A percentile compares a stretch with the other conserved stretches of the same genome.
phyloP scores from a whole-genome alignment of 805 yeast species.

The Saturnispora bothae region DNA sequence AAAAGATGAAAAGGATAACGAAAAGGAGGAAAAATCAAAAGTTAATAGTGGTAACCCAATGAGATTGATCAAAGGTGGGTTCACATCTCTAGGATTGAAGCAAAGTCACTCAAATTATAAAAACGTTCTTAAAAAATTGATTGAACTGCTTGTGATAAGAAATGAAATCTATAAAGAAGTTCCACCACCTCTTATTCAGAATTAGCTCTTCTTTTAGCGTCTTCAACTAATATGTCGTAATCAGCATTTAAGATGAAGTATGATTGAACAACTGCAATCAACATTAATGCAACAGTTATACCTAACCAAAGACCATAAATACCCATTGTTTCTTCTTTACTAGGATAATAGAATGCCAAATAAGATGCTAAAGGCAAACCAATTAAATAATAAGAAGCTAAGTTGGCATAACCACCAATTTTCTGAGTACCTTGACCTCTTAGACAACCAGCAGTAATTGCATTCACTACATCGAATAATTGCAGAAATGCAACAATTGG shows the following conservation, averaged over 20 bases:
- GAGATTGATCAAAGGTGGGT: slow-evolving; percentile 21
- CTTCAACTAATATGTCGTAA: slow-evolving; percentile 40
- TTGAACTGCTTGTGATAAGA: slow-evolving; percentile 12
- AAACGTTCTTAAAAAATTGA: slow-evolving; percentile 7
- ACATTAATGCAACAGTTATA: slow-evolving; percentile 24
- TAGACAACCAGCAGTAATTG: slow-evolving; percentile 42
- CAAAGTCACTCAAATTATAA: slow-evolving; percentile 14
- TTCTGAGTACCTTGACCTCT: slow-evolving; percentile 51
- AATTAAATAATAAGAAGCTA: slow-evolving; percentile 53
- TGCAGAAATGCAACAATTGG: slow-evolving; percentile 30
- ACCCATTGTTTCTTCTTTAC: slow-evolving; percentile 26
- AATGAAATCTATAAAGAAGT: slow-evolving; percentile 6
- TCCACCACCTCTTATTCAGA: slow-evolving; percentile 14
- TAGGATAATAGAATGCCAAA: slow-evolving; percentile 41
- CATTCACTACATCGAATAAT: slow-evolving; percentile 38
- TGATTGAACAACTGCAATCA: slow-evolving; percentile 41
- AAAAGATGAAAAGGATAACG: slow-evolving; percentile 9
- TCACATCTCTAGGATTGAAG: slow-evolving; percentile 16
- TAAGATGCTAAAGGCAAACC: slow-evolving; percentile 59
- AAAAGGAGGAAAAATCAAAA: slow-evolving; percentile 1
- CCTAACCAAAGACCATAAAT: slow-evolving; percentile 29
- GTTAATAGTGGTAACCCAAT: slow-evolving; percentile 11
- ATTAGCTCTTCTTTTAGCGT: slow-evolving; percentile 29
- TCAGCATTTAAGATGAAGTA: slow-evolving; percentile 37
- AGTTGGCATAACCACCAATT: slow-evolving; percentile 43